A percentile compares a stretch with the other conserved stretches of the same genome.
These are phyloP conservation scores for Cornus suecica DNA, from an alignment of 148 eudicot species.

Conservation along the genomic window DNA sequence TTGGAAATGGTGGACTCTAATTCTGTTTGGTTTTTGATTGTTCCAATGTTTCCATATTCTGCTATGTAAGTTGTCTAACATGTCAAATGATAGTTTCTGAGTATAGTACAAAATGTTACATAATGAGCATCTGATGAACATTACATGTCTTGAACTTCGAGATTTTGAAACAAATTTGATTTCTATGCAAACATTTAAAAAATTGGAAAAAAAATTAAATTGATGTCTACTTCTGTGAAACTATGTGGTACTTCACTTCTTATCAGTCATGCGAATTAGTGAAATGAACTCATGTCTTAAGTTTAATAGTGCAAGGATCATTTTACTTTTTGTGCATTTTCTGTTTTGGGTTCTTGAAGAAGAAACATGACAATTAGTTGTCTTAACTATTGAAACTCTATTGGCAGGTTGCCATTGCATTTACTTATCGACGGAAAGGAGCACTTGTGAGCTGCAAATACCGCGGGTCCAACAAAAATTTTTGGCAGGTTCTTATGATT, in stretches of 20 bases:
- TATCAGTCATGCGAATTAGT: background rate
- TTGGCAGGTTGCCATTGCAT: conserved; percentile 77
- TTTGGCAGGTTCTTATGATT: conserved; percentile 77
- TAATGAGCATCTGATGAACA: background rate
- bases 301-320: background rate
- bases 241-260: background rate
- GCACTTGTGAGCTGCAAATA: conserved; percentile 84
- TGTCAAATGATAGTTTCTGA: background rate
- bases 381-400: conserved; percentile 7
- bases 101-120: background rate
- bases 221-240: background rate
- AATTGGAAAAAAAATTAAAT: background rate
- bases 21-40: too few species aligned
- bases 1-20: too few species aligned
- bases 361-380: background rate
- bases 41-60: too few species aligned
- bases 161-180: background rate
- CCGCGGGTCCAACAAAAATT: conserved; percentile 58
- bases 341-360: background rate
- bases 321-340: background rate
- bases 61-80: too few species aligned
- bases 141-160: too few species aligned
- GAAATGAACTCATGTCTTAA: background rate
- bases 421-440: conserved; percentile 67
- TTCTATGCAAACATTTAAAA: background rate